Evolutionary conservation across 2,329 filamentous ascomycete genomes (phyloP), one percentile per base, ranked within the genome.

Genomic region (Pestalotiopsis sp.): DNA sequence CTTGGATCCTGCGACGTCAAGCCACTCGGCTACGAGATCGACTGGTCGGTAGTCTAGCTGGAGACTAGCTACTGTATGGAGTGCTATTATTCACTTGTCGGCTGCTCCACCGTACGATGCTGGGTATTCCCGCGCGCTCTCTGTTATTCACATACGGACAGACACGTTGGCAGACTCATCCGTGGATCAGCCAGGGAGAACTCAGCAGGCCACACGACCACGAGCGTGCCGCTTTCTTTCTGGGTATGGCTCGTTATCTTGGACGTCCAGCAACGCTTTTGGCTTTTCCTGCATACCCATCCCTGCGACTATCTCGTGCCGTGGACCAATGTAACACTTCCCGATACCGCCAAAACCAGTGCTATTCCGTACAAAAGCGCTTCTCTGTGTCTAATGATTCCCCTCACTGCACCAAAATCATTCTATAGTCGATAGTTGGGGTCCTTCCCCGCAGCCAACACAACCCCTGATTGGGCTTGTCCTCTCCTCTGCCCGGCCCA

Each of bases 361-460:
- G 20, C 45, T n/a, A 23, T 52, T 20, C 45, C 45, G 45, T 39
- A 17, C 59, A 39, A n/a, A 39, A 41, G 11, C 14, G 59, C 25
- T 39, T n/a, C n/a, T 6, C 20, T 62, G n/a, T 52, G 20, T 20
- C 17, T 38, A 14, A 20, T 36, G 20, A 5, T 62, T 62, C 27
- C 59, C 58, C 59, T 36, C 59, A 36, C 59, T 39, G 59, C 59
- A 62, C 27, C 20, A 52, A 20, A 3, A 52, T 52, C 45, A n/a
- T 52, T 17, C 17, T 62, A 62, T 62, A 62, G 59, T 62, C 31
- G 59, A 62, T 62, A 62, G 59, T 39, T 39, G 59, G 59, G 59
- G 59, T 62, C 31, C 20, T 36, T 36, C 57, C 57, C 23, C 57
- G 57, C 23, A 27, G 23, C 23, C 20, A 59, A 59, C 23, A 17